Evolutionary conservation across 2,329 filamentous ascomycete species (phyloP).

Genomic region (Botryosphaeria agaves): DNA sequence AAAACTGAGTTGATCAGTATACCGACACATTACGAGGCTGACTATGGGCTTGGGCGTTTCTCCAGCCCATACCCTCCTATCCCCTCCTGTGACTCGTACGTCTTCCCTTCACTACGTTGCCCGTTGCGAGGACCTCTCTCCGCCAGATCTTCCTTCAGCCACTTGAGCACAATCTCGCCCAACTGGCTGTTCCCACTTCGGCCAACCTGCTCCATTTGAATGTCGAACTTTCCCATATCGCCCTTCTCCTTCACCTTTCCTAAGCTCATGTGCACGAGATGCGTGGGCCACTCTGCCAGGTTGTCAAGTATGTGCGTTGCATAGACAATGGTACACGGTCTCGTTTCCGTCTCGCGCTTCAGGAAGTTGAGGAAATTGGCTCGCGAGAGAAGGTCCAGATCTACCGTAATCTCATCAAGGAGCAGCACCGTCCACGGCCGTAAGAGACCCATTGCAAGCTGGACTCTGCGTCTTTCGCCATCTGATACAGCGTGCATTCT

Average conservation of each 20-base stretch:
- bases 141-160: slow-evolving; percentile 67
- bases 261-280: slow-evolving; percentile 89
- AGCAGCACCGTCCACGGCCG: slow-evolving; percentile 83
- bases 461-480: slow-evolving; percentile 78
- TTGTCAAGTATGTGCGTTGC: slow-evolving; percentile 97
- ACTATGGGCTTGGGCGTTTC: slow-evolving; percentile 14
- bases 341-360: slow-evolving; percentile 65
- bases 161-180: slow-evolving; percentile 72
- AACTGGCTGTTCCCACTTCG: slow-evolving; percentile 61
- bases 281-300: slow-evolving; percentile 82
- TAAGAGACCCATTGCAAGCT: slow-evolving; percentile 88
- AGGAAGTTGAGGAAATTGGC: slow-evolving; percentile 76
- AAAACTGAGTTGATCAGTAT: no score
- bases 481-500: slow-evolving; percentile 93
- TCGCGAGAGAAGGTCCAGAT: slow-evolving; percentile 74
- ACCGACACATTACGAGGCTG: no score
- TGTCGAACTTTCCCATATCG: slow-evolving; percentile 49
- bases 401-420: slow-evolving; percentile 93
- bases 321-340: slow-evolving; percentile 86
- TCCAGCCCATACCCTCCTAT: slow-evolving; percentile 48
- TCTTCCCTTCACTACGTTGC: slow-evolving; percentile 43
- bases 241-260: slow-evolving; percentile 82
- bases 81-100: slow-evolving; percentile 40
- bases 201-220: slow-evolving; percentile 29
- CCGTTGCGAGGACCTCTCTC: slow-evolving; percentile 61